Base-by-base conservation (phyloP, 2,329 filamentous ascomycete species). In the Epicoccum sorghinum region DNA sequence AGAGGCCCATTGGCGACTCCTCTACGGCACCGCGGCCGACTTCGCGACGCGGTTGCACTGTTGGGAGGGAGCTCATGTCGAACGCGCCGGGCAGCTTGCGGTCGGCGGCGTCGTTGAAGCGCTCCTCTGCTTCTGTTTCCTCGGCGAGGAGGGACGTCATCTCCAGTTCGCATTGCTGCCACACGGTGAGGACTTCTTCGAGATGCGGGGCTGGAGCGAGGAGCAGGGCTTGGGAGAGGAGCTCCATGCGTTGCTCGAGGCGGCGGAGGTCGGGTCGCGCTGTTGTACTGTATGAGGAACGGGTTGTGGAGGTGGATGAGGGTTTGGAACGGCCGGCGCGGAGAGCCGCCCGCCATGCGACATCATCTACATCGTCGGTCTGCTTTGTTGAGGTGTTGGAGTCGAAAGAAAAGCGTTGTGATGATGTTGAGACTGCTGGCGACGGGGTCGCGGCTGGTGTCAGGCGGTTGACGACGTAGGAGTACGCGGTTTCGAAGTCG, bases 401-500 rank as follows among this genome's bases (percentile, higher is more conserved):
- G 12, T 65, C 58, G 57, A 54, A 72, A 2, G 39, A 67, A 40
- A 66, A 69, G 18, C 47, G 47, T 7, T 64, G 60, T 6, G 67
- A 65, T 4, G 65, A 60, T 2, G 43, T 58, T n/a, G 70, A 64
- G 10, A 60, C 54, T 22, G 64, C 58, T 24, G 65, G 65, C 1
- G 67, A 62, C 4, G 60, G 58, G 4, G 56, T 47, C 12, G 71
- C 75, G 2, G 69, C 68, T 25, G 55, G 57, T 25, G 74, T 66
- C 0, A 95, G 79, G 22, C 88, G 84, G 67, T 86, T 91, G 41
- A 91, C 83, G 1, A 93, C 87, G 67, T 90, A 93, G 0, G 89
- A 93, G 71, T 93, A 95, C 9, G 90, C 90, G 0, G 90, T 95
- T 69, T 96, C 91, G 57, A 95, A 95, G 69, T 86, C 91, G 59